Evolutionary conservation across 345 rosid species (phyloP), one percentile per base, ranked within the genome.

Genomic region (Salix dunnii): DNA sequence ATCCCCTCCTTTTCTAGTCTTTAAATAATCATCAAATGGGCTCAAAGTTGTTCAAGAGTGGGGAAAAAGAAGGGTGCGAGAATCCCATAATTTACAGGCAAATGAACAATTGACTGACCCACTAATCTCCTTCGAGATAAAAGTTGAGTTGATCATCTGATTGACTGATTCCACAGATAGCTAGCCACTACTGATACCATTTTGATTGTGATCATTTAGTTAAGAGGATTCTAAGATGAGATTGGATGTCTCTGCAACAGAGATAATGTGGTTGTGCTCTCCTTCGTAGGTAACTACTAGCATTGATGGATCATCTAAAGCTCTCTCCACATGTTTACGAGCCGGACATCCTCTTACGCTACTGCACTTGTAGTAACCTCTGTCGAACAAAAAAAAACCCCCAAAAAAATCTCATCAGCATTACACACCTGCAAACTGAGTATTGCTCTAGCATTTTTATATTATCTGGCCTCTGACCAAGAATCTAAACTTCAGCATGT

Each of bases 191-290:
- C 61, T 48, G 62, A 40, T 7, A 20, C 35, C 27, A 55, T 16
- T 8, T 40, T 40, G 77, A 36, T 64, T 49, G 51, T 67, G 64
- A 48, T 84, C 81, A 55, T n/a, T 27, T 58, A 12, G 62, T 58
- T 77, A 93, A 21, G 99, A 95, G 64, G 99, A 95, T 81, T 95
- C 98, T 69, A 95, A 82, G 75, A 95, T 91, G 74, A 89, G 92
- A 83, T 77, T 89, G 71, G 86, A 53, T 3, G 96, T 76, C 76
- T 93, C 97, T 35, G 86, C 91, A 64, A 88, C 73, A 18, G 94
- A 85, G 16, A 90, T 88, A 33, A 87, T 36, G 75, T 81, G 76
- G 66, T 76, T 76, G 69, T 80, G 79, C 49, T 75, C 74, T 58
- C 79, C 83, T 71, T 76, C 83, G 14, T 80, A 80, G 12, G 83